Conservation (phyloP, 129 eudicot genomes). For the Flaveria robusta region DNA sequence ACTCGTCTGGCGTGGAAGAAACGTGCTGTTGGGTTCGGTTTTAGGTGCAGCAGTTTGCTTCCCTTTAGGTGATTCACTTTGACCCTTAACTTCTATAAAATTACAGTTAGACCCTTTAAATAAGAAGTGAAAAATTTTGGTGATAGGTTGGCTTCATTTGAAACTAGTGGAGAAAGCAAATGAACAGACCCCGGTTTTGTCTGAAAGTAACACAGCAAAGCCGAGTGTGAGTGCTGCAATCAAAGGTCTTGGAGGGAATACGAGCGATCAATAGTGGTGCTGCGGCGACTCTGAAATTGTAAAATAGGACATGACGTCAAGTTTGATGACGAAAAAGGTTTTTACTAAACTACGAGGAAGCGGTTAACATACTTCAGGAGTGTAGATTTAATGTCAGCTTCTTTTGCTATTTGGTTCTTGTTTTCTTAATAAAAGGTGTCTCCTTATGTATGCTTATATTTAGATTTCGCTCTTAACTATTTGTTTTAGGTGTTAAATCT, state of each 20-base stretch:
- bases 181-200: constrained; percentile 43
- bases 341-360: constrained; percentile 10
- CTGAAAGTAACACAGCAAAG: constrained; percentile 42
- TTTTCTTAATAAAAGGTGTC: neutral
- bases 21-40: constrained; percentile 78
- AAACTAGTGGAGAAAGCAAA: constrained; percentile 93
- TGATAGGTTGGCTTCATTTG: constrained; percentile 89
- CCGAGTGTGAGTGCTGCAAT: constrained; percentile 72
- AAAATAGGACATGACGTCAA: neutral
- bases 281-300: neutral
- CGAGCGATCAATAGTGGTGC: constrained; percentile 38
- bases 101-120: neutral
- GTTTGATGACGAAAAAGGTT: neutral
- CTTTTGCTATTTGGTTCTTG: neutral
- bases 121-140: neutral
- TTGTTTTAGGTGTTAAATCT: too few relatives aligned
- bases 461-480: neutral
- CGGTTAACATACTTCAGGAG: constrained; percentile 13
- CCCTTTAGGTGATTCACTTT: constrained; percentile 64
- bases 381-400: neutral
- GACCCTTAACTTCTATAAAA: neutral
- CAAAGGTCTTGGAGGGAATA: constrained; percentile 70
- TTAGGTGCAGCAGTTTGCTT: constrained; percentile 90
- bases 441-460: neutral
- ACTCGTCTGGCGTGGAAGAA: constrained; percentile 85